A percentile compares a stretch with the other conserved stretches of the same genome.
Conservation (phyloP, 2,329 filamentous ascomycete genomes). For the Aspergillus viridinutans region DNA sequence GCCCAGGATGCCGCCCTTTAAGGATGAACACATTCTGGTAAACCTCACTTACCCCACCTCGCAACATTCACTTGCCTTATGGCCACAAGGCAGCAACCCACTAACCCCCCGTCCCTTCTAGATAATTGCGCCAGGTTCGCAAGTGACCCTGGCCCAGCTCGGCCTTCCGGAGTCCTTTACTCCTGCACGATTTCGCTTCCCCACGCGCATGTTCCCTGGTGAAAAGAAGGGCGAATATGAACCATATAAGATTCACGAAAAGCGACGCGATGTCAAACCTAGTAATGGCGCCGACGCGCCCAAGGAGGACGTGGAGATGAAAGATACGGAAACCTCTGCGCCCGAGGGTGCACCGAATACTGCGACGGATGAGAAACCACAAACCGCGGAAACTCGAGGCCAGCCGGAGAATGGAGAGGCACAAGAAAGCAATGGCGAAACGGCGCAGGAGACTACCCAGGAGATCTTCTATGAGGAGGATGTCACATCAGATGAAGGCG, state of each 20-base stretch:
- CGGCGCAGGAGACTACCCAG: conserved; percentile 25
- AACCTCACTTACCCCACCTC: conserved; percentile 12
- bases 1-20: conserved; percentile 47
- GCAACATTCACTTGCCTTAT: neutral
- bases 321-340: conserved; percentile 34
- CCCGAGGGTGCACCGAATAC: conserved; percentile 12
- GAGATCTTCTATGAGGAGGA: conserved; percentile 78
- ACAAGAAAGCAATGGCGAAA: conserved; percentile 28
- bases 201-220: conserved; percentile 86
- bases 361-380: conserved; percentile 20
- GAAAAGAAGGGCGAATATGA: conserved; percentile 75
- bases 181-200: conserved; percentile 77
- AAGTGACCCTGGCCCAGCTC: conserved; percentile 85
- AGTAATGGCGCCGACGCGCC: conserved; percentile 26
- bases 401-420: neutral
- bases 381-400: conserved; percentile 17
- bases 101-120: conserved; percentile 18
- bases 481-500: conserved; percentile 78
- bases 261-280: conserved; percentile 25
- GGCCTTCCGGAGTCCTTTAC: conserved; percentile 88
- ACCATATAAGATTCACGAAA: conserved; percentile 70
- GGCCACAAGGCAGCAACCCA: neutral
- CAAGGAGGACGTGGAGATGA: conserved; percentile 44
- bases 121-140: conserved; percentile 65
- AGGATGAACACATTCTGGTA: conserved; percentile 51